These are phyloP conservation scores for Biscutella auriculata DNA, from an alignment of 441 rosid genomes.

Conservation along the genomic window DNA sequence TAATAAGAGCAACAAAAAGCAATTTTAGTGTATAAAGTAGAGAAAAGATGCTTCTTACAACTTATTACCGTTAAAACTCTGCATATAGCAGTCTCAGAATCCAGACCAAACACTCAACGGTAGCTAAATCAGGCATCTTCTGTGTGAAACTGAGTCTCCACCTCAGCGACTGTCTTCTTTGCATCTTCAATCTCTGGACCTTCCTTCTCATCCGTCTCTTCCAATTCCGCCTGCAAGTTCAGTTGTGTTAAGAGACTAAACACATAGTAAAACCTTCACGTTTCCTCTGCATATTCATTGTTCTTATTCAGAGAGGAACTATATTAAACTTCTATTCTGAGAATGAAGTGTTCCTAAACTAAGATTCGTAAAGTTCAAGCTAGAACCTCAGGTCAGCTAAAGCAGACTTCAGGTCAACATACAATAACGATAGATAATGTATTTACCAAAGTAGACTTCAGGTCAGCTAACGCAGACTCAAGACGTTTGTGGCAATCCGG, in stretches of 20 bases:
- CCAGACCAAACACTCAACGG: not conserved
- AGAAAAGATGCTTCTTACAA: not conserved
- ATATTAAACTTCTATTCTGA: not conserved
- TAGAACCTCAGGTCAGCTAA: too few species aligned
- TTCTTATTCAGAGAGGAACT: not conserved
- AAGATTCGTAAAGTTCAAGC: too few species aligned
- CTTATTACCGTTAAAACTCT: not conserved
- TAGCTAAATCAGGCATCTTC: slow-evolving; percentile 29
- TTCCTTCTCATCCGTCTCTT: slow-evolving; percentile 37
- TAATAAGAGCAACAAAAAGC: not conserved
- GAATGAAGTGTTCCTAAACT: not conserved
- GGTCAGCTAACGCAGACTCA: slow-evolving; percentile 65
- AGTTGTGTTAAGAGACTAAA: not conserved
- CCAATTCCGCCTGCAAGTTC: slow-evolving; percentile 41
- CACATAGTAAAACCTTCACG: not conserved
- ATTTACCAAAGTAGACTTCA: slow-evolving; percentile 62
- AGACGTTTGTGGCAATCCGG: slow-evolving; percentile 86
- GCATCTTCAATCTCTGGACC: slow-evolving; percentile 60
- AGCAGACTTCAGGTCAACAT: too few species aligned
- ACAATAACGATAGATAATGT: not conserved
- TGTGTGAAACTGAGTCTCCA: slow-evolving; percentile 43
- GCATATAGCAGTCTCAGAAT: not conserved
- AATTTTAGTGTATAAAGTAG: not conserved
- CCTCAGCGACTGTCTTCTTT: slow-evolving; percentile 32
- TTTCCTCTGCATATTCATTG: not conserved